A percentile compares a stretch with the other conserved stretches of the same genome.
Evolutionary conservation across 352 stramenopile genomes (phyloP).

Genomic region (Phytopythium montanum): DNA sequence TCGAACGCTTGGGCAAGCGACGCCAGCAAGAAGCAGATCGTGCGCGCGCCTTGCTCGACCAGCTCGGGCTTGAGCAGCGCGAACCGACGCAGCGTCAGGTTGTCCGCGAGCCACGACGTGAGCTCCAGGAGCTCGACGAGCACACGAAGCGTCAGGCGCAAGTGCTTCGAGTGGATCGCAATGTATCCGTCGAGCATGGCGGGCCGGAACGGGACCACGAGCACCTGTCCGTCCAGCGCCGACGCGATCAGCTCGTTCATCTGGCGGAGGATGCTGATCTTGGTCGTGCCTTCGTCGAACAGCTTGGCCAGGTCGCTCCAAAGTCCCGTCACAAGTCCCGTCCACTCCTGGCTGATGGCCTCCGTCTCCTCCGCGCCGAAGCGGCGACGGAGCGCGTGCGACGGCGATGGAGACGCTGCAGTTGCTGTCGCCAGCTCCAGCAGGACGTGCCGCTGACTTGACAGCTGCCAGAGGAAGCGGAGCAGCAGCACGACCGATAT

Average conservation of each 20-base stretch:
- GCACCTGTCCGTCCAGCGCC: constrained; percentile 26
- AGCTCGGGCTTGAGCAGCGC: constrained; percentile 60
- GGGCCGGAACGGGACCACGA: constrained; percentile 57
- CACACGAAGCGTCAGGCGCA: constrained; percentile 56
- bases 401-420: constrained; percentile 14
- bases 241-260: constrained; percentile 57
- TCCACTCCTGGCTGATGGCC: constrained; percentile 36
- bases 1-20: constrained; percentile 42
- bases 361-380: constrained; percentile 2
- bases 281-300: constrained; percentile 57
- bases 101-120: constrained; percentile 55
- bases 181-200: constrained; percentile 59
- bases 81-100: constrained; percentile 15
- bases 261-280: constrained; percentile 55
- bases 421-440: constrained; percentile 14
- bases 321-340: constrained; percentile 46
- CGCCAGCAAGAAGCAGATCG: constrained; percentile 48
- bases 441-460: constrained; percentile 22
- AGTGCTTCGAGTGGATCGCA: constrained; percentile 63
- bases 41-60: constrained; percentile 56
- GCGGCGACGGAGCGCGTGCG: constrained; percentile 17
- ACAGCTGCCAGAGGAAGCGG: constrained; percentile 64
- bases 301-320: constrained; percentile 71
- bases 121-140: constrained; percentile 63
- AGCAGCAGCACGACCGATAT: constrained; percentile 50